Conservation (phyloP, 495 filamentous ascomycete species). For the Tricharina praecox region DNA sequence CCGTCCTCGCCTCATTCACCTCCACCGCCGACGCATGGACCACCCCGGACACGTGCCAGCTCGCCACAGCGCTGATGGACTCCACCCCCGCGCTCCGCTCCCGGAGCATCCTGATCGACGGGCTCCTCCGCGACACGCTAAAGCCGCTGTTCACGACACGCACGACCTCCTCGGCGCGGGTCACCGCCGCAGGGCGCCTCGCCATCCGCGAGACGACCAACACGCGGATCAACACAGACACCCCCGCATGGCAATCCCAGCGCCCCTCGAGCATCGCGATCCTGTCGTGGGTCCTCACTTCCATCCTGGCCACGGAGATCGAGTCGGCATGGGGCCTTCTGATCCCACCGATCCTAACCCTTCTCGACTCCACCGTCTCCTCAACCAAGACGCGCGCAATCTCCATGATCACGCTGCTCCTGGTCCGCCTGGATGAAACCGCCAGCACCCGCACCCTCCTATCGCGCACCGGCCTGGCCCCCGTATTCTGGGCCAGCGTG, state of each 20-base stretch:
- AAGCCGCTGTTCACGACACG: constrained; percentile 14
- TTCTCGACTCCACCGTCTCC: constrained; percentile 53
- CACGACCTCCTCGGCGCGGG: constrained; percentile 5
- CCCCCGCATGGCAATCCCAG: constrained; percentile 10
- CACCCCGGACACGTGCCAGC: background rate
- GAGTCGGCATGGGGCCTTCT: constrained; percentile 48
- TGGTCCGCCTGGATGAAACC: constrained; percentile 38
- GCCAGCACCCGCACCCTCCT: constrained; percentile 33
- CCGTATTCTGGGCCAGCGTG: constrained; percentile 65
- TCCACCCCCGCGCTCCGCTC: background rate
- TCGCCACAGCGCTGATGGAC: background rate
- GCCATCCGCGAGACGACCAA: constrained; percentile 17
- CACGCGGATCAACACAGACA: constrained; percentile 2
- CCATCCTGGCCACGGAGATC: constrained; percentile 2
- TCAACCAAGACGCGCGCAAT: constrained; percentile 45
- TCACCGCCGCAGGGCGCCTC: constrained; percentile 12
- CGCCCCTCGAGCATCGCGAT: constrained; percentile 10
- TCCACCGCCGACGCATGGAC: constrained; percentile 14
- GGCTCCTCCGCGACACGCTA: constrained; percentile 7
- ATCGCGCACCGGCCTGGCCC: constrained; percentile 51
- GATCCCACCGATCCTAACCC: constrained; percentile 63
- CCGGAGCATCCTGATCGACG: constrained; percentile 2
- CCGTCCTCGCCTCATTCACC: constrained; percentile 8
- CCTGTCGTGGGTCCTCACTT: constrained; percentile 8
- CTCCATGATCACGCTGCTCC: constrained; percentile 40